Base-by-base conservation (phyloP, 2,329 filamentous ascomycete species). In the Fusarium praegraminearum region DNA sequence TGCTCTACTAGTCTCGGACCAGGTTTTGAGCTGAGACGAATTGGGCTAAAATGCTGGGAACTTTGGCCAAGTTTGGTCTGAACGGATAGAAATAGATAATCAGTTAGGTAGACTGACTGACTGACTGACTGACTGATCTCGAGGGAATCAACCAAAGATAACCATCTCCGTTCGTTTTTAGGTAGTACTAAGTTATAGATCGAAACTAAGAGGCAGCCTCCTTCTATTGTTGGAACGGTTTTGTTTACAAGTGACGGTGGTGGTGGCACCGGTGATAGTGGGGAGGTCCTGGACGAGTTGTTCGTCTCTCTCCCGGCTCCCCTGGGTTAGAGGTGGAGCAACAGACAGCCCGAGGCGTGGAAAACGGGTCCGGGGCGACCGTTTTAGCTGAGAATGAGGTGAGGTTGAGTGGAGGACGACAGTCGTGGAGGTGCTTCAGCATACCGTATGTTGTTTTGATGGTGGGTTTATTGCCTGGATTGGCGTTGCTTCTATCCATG, bases 301-400 rank as follows among this genome's bases (percentile, higher is more conserved):
- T 43, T 43, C 55, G 22, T 41, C 13, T 22, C 18, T 18, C 41
- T 47, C 43, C 54, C 51, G 62, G 56, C 66, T 69, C 66, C 62
- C 66, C 57, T 69, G 57, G 67, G 38, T 43, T 30, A 28, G 35
- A 33, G 62, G 67, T 70, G 67, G 67, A 51, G 47, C 47, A 26
- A 47, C 62, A 50, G 28, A 18, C 62, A 54, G n/a, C n/a, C n/a
- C n/a, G 30, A 22, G 44, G 49, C 24, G 44, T 56, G 38, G 58
- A 65, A 67, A 59, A 44, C 43, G 53, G 65, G 66, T 41, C 67
- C 57, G 52, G 62, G 50, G 67, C 18, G 50, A 50, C 67, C 24
- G 52, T 70, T 64, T 70, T 70, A 70, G 67, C 43, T 70, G 67
- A 64, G 33, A n/a, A 67, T 67, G 62, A 70, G 61, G 65, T 68